Evolutionary conservation across 2,329 filamentous ascomycete species (phyloP).

Genomic region (Alternaria gansuensis): DNA sequence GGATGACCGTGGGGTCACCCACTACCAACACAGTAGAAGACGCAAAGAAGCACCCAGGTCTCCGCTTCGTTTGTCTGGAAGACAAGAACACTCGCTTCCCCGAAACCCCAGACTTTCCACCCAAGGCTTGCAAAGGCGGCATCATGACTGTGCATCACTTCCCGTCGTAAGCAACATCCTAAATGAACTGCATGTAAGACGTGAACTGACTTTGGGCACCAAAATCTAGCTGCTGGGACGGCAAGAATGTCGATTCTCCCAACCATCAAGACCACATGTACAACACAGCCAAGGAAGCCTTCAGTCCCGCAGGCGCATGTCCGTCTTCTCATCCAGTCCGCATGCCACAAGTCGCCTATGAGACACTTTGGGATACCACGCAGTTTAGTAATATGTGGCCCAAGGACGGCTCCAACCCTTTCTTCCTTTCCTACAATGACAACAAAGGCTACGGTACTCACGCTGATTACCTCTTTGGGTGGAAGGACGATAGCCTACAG

Average conservation of each 20-base stretch:
- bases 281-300: conserved; percentile 31
- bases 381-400: conserved; percentile 41
- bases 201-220: background rate
- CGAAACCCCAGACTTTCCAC: conserved; percentile 17
- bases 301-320: conserved; percentile 35
- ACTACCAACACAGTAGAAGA: conserved; percentile 27
- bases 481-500: conserved; percentile 42
- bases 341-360: conserved; percentile 45
- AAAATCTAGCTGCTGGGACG: conserved; percentile 54
- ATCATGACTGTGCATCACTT: conserved; percentile 34
- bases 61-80: conserved; percentile 21
- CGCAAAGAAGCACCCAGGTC: conserved; percentile 11
- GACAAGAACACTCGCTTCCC: conserved; percentile 37
- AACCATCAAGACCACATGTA: conserved; percentile 64
- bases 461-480: conserved; percentile 43
- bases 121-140: conserved; percentile 17
- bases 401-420: conserved; percentile 37
- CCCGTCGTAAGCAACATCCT: conserved; percentile 16
- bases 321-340: conserved; percentile 42
- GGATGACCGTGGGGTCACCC: conserved; percentile 48
- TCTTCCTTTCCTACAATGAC: conserved; percentile 40
- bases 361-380: conserved; percentile 46
- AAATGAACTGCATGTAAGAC: background rate
- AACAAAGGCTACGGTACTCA: conserved; percentile 43
- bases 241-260: conserved; percentile 59